Percentiles rank a stretch among this genome's conserved stretches.
phyloP scores from a whole-genome alignment of 805 yeast genomes.

The Yamadazyma endophytica region DNA sequence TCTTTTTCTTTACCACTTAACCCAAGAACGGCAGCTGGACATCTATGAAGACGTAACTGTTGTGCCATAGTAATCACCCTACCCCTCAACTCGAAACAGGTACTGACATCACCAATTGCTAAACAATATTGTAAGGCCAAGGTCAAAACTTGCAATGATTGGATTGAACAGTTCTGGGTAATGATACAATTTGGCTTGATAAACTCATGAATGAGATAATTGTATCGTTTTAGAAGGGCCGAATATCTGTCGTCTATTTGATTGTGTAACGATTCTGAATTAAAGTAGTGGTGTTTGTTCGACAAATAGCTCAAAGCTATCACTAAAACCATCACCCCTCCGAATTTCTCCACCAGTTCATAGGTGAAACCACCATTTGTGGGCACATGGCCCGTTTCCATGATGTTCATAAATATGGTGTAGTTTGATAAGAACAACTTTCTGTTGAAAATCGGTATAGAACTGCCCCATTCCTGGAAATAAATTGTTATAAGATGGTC shows the following conservation, averaged over 20 bases:
- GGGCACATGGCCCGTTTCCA: slow-evolving; percentile 28
- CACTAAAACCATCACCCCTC: slow-evolving; percentile 47
- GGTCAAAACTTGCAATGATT: slow-evolving; percentile 64
- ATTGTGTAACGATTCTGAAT: slow-evolving; percentile 16
- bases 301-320: slow-evolving; percentile 46
- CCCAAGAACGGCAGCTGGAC: slow-evolving; percentile 82
- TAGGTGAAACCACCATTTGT: slow-evolving; percentile 6
- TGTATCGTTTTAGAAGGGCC: slow-evolving; percentile 44
- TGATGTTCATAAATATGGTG: slow-evolving; percentile 38
- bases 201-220: slow-evolving; percentile 57
- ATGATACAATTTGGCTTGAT: slow-evolving; percentile 54
- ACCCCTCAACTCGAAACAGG: slow-evolving; percentile 74
- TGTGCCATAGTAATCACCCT: slow-evolving; percentile 78
- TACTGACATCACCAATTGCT: slow-evolving; percentile 67
- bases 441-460: slow-evolving; percentile 67
- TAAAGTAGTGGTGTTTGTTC: slow-evolving; percentile 23
- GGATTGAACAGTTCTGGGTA: slow-evolving; percentile 57
- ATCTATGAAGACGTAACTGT: slow-evolving; percentile 77
- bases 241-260: slow-evolving; percentile 17
- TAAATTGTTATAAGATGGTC: slow-evolving; percentile 66
- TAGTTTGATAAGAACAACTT: slow-evolving; percentile 64
- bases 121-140: slow-evolving; percentile 69
- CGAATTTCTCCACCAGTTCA: slow-evolving; percentile 50
- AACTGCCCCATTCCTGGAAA: slow-evolving; percentile 74
- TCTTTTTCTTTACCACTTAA: slow-evolving; percentile 33